Percentiles rank a stretch among this genome's conserved stretches.
phyloP scores from a whole-genome alignment of 225 moss, liverwort and hornwort species.

The Sphagnum contortum region DNA sequence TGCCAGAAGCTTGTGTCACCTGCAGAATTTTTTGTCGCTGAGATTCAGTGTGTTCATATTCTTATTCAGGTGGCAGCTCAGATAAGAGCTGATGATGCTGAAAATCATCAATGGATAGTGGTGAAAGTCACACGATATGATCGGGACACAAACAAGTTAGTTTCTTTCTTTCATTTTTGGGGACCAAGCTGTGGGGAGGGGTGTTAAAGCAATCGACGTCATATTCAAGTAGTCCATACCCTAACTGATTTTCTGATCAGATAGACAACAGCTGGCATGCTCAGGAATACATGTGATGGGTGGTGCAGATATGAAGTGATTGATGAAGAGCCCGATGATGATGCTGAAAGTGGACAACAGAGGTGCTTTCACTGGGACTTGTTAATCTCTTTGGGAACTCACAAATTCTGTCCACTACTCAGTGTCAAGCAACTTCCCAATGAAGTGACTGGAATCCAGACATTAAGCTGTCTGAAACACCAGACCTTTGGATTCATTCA shows the following conservation, averaged over 20 bases:
- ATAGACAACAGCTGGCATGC: too few species aligned
- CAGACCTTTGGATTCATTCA: not conserved
- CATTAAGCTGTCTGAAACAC: not conserved
- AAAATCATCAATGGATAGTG: slow-evolving; percentile 92
- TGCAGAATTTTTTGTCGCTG: too few species aligned
- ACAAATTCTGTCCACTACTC: not conserved
- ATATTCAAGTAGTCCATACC: too few species aligned
- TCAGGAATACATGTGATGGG: too few species aligned
- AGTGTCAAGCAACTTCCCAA: not conserved
- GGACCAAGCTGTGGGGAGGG: not conserved
- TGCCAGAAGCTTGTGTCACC: too few species aligned
- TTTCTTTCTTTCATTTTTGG: slow-evolving; percentile 4
- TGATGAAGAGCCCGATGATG: slow-evolving; percentile 94
- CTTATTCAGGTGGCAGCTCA: slow-evolving; percentile 68
- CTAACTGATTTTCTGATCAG: too few species aligned
- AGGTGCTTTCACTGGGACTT: slow-evolving; percentile 19
- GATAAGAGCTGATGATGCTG: slow-evolving; percentile 59
- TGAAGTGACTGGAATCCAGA: not conserved
- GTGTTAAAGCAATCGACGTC: too few species aligned
- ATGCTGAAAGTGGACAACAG: slow-evolving; percentile 56
- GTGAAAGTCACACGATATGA: slow-evolving; percentile 75
- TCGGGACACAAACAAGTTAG: slow-evolving; percentile 53
- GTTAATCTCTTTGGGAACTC: not conserved
- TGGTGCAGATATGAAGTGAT: slow-evolving; percentile 58
- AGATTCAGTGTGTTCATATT: too few species aligned